Evolutionary conservation across 2,329 filamentous ascomycete species (phyloP).

Genomic region (Teratosphaeria pseudoeucalypti): DNA sequence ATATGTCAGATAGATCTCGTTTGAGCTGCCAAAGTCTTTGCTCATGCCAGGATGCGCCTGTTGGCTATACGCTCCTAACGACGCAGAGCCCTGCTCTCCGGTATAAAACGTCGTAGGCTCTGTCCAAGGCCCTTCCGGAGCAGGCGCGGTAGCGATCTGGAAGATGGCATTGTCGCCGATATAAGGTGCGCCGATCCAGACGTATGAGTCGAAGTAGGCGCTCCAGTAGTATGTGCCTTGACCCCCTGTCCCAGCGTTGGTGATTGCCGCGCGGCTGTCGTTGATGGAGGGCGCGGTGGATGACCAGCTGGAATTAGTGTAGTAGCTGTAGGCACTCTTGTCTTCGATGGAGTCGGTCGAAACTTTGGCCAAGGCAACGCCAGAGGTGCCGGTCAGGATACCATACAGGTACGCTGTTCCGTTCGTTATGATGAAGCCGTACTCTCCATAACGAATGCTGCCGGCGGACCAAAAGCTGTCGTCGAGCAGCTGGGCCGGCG

Average conservation of each 20-base stretch:
- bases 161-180: slow-evolving; percentile 13
- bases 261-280: slow-evolving; percentile 7
- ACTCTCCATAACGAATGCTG: slow-evolving; percentile 13
- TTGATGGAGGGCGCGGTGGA: slow-evolving; percentile 7
- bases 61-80: slow-evolving; percentile 1
- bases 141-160: slow-evolving; percentile 20
- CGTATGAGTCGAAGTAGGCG: slow-evolving; percentile 16
- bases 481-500: slow-evolving; percentile 7
- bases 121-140: slow-evolving; percentile 23
- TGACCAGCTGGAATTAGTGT: slow-evolving; percentile 9
- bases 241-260: slow-evolving; percentile 20
- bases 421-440: slow-evolving; percentile 11
- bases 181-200: slow-evolving; percentile 22
- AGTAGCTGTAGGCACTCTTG: slow-evolving; percentile 13
- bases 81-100: slow-evolving; percentile 7
- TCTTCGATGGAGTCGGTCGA: slow-evolving; percentile 10
- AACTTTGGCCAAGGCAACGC: slow-evolving; percentile 13
- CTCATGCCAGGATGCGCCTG: slow-evolving; percentile 4
- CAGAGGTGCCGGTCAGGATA: slow-evolving; percentile 3
- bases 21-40: background rate
- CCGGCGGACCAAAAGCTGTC: slow-evolving; percentile 9
- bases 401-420: slow-evolving; percentile 16
- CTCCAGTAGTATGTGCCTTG: slow-evolving; percentile 25
- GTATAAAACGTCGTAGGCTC: slow-evolving; percentile 11
- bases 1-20: slow-evolving; percentile 3